phyloP scores from a whole-genome alignment of 2,329 filamentous ascomycete genomes.

The Xylaria sp. region DNA sequence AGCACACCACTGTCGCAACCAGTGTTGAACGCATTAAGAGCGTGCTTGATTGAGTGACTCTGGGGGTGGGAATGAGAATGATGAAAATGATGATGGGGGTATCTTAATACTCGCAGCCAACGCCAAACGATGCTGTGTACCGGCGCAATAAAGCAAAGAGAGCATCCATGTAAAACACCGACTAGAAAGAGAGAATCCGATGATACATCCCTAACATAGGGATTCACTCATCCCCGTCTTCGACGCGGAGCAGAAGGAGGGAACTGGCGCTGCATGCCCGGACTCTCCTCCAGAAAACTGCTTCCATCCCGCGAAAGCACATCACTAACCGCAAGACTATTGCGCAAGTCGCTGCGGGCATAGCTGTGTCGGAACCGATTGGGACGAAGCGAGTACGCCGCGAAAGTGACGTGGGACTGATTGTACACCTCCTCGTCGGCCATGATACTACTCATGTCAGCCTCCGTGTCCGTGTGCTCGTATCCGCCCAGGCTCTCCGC shows the following conservation, averaged over 20 bases:
- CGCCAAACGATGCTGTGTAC: conserved; percentile 3
- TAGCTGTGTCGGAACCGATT: conserved; percentile 35
- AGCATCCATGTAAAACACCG: not conserved
- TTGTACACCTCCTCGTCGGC: conserved; percentile 32
- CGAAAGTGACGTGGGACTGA: conserved; percentile 6
- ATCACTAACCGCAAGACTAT: conserved; percentile 54
- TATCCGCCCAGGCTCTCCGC: conserved; percentile 56
- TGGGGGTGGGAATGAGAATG: conserved; percentile 3
- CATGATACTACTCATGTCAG: conserved; percentile 50
- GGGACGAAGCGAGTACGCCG: conserved; percentile 12
- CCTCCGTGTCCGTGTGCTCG: conserved; percentile 74
- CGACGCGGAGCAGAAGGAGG: conserved; percentile 16
- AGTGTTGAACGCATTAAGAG: not conserved
- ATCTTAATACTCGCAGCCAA: conserved; percentile 16
- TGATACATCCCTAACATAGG: too few species aligned
- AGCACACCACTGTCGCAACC: not conserved
- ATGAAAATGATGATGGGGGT: conserved; percentile 19
- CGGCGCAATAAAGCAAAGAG: not conserved
- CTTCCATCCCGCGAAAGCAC: conserved; percentile 53
- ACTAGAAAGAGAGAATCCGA: not conserved
- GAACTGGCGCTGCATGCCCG: conserved; percentile 38
- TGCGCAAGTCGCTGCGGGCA: conserved; percentile 39
- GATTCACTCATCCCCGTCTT: conserved; percentile 15
- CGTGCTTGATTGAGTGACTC: not conserved
- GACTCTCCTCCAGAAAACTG: conserved; percentile 52